Base-by-base conservation (phyloP, 768 basidiomycete species). In the Leccinum sublutescens region DNA sequence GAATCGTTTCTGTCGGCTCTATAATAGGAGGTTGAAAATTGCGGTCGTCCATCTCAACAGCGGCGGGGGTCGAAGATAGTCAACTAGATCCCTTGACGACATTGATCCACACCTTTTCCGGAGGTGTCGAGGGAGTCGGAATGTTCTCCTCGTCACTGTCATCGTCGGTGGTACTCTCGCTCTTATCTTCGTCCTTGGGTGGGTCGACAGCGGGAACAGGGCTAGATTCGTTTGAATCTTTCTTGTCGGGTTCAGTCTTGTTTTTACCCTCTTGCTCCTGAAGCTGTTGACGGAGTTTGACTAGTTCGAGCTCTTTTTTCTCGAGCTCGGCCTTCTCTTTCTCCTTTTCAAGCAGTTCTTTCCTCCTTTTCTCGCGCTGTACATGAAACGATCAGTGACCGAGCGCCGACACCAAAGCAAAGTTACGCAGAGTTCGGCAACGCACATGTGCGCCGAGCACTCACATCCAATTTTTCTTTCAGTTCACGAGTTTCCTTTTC, bases 401-500 rank as follows among this genome's bases (percentile, higher is more conserved):
- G 14, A 48, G 49, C 47, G 36, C 38, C 23, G 36, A 54, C 23
- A 57, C 21, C 31, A 50, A 59, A 57, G 50, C 57, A 21, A 59
- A 50, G 53, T n/a, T 29, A 54, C 45, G 57, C 66, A 54, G 66
- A 63, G 62, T 58, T 68, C 63, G 62, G 64, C 52, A 57, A 53
- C 45, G 21, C 43, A 64, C 17, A 38, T 54, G 43, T 57, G 56
- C 58, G 59, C 65, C 56, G 59, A 70, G 66, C 58, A 77, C 84
- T 65, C 72, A 90, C 88, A 71, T 87, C 81, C 52, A 81, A 71
- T 69, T 85, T 87, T 69, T 87, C 85, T 74, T 86, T 84, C 50
- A 80, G 68, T 67, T 89, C 89, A 47, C 83, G 77, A 25, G 80
- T 86, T 68, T 90, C 89, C 66, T 85, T 86, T 77, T 93, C 91